Evolutionary conservation across 2,329 filamentous ascomycete species (phyloP).

Genomic region (Epicoccum nigrum): DNA sequence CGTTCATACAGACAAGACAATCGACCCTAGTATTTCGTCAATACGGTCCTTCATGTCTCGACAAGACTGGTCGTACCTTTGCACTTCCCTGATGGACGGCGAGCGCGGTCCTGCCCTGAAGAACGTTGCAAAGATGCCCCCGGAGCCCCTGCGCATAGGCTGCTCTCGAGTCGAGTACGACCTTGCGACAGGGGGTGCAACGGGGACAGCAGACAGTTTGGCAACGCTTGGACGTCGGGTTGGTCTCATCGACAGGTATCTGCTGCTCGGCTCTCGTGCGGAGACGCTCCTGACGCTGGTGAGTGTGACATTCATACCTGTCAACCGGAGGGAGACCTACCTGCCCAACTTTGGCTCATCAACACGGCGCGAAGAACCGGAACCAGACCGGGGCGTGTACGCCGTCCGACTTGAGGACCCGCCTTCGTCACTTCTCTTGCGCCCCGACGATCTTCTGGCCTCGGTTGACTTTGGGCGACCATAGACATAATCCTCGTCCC

Average conservation of each 20-base stretch:
- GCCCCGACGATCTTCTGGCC: slow-evolving; percentile 34
- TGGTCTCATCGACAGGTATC: slow-evolving; percentile 37
- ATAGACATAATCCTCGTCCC: slow-evolving; percentile 42
- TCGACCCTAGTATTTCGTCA: slow-evolving; percentile 60
- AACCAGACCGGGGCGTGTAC: slow-evolving; percentile 42
- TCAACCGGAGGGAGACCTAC: slow-evolving; percentile 19
- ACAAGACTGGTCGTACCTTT: slow-evolving; percentile 20
- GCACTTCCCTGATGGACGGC: slow-evolving; percentile 36
- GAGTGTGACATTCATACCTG: slow-evolving; percentile 16
- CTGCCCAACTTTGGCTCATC: slow-evolving; percentile 41
- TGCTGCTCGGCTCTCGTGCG: slow-evolving; percentile 38
- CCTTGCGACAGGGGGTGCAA: slow-evolving; percentile 32
- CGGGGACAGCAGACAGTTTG: slow-evolving; percentile 32
- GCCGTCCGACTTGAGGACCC: slow-evolving; percentile 43
- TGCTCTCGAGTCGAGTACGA: slow-evolving; percentile 36
- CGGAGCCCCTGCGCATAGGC: slow-evolving; percentile 39
- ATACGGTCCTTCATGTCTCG: not conserved
- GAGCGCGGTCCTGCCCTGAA: slow-evolving; percentile 37
- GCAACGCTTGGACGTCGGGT: slow-evolving; percentile 38
- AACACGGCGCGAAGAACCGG: slow-evolving; percentile 36
- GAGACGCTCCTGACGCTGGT: slow-evolving; percentile 35
- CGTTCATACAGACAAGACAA: slow-evolving; percentile 73
- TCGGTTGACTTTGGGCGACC: slow-evolving; percentile 35
- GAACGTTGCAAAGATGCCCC: slow-evolving; percentile 40
- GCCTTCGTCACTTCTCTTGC: slow-evolving; percentile 42